Evolutionary conservation across 768 basidiomycete genomes (phyloP).

Genomic region (Terana coerulea): DNA sequence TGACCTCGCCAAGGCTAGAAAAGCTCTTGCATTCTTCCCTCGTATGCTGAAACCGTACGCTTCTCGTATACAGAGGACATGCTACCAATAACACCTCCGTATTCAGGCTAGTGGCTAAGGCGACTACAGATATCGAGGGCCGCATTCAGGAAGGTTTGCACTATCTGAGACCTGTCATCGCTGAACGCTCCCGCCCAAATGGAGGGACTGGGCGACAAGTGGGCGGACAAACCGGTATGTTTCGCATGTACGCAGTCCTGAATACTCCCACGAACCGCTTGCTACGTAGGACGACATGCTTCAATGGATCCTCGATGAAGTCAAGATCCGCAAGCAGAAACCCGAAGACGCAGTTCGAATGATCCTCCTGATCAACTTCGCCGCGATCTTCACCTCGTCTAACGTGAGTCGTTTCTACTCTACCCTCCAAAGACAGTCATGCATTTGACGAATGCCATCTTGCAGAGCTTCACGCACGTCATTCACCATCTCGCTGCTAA

Average conservation of each 20-base stretch:
- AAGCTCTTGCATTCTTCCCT: slow-evolving; percentile 29
- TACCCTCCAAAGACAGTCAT: not conserved
- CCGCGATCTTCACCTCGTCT: slow-evolving; percentile 18
- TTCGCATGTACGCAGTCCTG: not conserved
- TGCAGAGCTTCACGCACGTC: slow-evolving; percentile 23
- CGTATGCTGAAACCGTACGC: slow-evolving; percentile 28
- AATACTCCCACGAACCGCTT: not conserved
- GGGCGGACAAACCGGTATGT: slow-evolving; percentile 11
- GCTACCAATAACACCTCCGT: not conserved
- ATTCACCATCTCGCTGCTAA: slow-evolving; percentile 27
- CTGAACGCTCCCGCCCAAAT: slow-evolving; percentile 12
- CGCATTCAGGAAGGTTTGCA: not conserved
- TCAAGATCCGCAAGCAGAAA: not conserved
- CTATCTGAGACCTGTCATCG: slow-evolving; percentile 12
- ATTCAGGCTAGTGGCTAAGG: not conserved
- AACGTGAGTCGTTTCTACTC: slow-evolving; percentile 10
- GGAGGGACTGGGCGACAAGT: slow-evolving; percentile 6
- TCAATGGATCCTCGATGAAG: slow-evolving; percentile 18
- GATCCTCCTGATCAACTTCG: slow-evolving; percentile 19
- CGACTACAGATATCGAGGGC: not conserved
- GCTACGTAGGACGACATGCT: slow-evolving; percentile 17
- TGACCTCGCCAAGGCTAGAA: slow-evolving; percentile 20
- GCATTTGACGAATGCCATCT: not conserved
- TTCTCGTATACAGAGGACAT: not conserved
- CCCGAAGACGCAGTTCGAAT: not conserved